Evolutionary conservation across 805 yeast genomes (phyloP).

Genomic region (Saccharomycopsis synnaedendra): DNA sequence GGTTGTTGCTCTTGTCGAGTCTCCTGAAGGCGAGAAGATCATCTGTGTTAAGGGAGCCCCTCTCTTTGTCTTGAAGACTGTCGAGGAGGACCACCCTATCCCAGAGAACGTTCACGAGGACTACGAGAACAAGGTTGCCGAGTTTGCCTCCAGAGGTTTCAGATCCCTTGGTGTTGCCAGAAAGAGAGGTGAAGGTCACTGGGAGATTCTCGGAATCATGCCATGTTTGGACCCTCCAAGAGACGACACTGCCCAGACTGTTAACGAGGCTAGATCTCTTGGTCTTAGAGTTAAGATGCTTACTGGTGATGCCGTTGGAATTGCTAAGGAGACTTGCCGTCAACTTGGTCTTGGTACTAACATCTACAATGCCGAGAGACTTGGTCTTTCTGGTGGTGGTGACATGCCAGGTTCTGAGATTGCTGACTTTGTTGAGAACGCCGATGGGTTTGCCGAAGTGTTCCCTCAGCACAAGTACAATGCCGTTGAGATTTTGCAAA

Average conservation of each 20-base stretch:
- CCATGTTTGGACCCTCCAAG: constrained; percentile 99
- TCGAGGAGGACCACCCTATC: constrained; percentile 93
- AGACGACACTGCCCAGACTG: constrained; percentile 95
- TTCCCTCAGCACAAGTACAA: constrained; percentile 97
- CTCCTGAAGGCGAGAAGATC: constrained; percentile 92
- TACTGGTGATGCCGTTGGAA: constrained; percentile 99
- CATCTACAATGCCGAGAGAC: constrained; percentile 93
- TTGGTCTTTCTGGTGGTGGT: constrained; percentile 93
- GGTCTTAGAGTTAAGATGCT: constrained; percentile 96
- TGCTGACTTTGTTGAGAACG: constrained; percentile 95
- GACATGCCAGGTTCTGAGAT: constrained; percentile 95
- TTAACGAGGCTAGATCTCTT: constrained; percentile 77
- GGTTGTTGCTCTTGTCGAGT: constrained; percentile 89
- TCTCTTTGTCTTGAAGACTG: constrained; percentile 90
- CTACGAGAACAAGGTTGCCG: constrained; percentile 95
- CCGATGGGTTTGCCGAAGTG: constrained; percentile 97
- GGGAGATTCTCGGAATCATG: constrained; percentile 97
- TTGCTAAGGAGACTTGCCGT: constrained; percentile 96
- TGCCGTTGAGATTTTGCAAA: constrained; percentile 90
- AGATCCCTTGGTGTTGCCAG: constrained; percentile 97
- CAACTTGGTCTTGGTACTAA: constrained; percentile 94
- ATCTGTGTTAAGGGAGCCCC: constrained; percentile 98
- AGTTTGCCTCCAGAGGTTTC: constrained; percentile 97
- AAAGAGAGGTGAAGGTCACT: constrained; percentile 96
- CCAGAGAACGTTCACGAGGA: constrained; percentile 90